Percentiles rank a stretch among this genome's conserved stretches.
Evolutionary conservation across 306 rosid genomes (phyloP).

Genomic region (Ormosia emarginata): DNA sequence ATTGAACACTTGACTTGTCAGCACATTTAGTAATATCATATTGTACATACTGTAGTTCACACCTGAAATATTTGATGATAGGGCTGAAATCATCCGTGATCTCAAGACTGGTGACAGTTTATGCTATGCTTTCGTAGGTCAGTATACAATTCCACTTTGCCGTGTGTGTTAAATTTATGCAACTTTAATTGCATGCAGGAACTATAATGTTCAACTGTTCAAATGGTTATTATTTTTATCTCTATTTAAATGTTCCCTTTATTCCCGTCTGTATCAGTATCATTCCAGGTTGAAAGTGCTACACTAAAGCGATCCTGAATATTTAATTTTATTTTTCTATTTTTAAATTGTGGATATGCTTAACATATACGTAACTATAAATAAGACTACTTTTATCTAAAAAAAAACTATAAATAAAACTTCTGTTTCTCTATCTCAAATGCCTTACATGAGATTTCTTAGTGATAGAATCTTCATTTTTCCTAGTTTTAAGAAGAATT

Average conservation of each 20-base stretch:
- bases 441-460: neutral
- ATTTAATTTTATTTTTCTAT: neutral
- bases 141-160: slow-evolving; percentile 23
- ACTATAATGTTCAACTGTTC: neutral
- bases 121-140: slow-evolving; percentile 93
- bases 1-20: slow-evolving; percentile 13
- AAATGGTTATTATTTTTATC: neutral
- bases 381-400: no score
- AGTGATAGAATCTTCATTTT: neutral
- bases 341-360: neutral
- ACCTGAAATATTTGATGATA: slow-evolving; percentile 41
- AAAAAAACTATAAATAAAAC: neutral
- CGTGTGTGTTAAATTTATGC: slow-evolving; percentile 2
- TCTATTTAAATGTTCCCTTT: neutral
- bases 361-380: neutral
- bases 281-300: neutral
- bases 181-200: slow-evolving; percentile 5
- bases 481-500: neutral
- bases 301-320: neutral
- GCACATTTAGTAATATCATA: slow-evolving; percentile 13
- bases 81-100: slow-evolving; percentile 96
- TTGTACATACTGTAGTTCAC: slow-evolving; percentile 15
- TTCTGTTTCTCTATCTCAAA: neutral
- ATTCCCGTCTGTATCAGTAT: neutral
- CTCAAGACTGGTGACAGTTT: slow-evolving; percentile 90